These are phyloP conservation scores for Phylloporus sp. DNA, from an alignment of 768 basidiomycete species.

Conservation along the genomic window DNA sequence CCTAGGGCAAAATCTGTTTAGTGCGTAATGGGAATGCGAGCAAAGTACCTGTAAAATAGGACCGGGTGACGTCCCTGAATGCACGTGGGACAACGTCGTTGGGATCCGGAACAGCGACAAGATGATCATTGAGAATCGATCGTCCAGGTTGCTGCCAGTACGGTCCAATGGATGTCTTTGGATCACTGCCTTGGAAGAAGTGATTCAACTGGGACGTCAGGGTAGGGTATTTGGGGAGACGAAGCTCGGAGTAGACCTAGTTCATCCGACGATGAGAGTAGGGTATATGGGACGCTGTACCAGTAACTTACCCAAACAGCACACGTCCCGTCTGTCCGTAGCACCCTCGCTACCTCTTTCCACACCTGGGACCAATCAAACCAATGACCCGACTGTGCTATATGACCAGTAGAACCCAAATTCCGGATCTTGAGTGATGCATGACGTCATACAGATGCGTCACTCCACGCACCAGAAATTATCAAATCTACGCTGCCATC, in stretches of 20 bases:
- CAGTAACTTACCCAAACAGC: slow-evolving; percentile 60
- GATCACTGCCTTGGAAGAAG: slow-evolving; percentile 60
- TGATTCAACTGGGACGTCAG: slow-evolving; percentile 55
- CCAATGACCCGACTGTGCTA: slow-evolving; percentile 82
- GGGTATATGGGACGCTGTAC: too few species aligned
- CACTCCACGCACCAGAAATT: slow-evolving; percentile 49
- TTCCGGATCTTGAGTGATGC: neutral
- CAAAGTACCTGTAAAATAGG: slow-evolving; percentile 56
- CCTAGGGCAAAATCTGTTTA: slow-evolving; percentile 23
- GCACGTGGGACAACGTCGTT: slow-evolving; percentile 26
- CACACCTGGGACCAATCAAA: slow-evolving; percentile 72
- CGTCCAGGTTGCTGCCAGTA: slow-evolving; percentile 83
- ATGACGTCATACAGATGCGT: neutral
- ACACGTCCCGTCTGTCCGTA: slow-evolving; percentile 58
- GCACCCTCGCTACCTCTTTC: slow-evolving; percentile 59
- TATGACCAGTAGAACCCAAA: neutral
- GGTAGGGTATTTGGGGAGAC: slow-evolving; percentile 57
- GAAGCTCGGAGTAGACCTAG: slow-evolving; percentile 68
- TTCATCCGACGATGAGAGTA: neutral
- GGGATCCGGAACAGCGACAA: slow-evolving; percentile 65
- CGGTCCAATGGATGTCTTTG: slow-evolving; percentile 53
- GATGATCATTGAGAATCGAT: slow-evolving; percentile 65
- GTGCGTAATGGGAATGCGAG: neutral
- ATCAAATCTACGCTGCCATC: slow-evolving; percentile 64
- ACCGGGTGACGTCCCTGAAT: slow-evolving; percentile 43